Base-by-base conservation (phyloP, 164 flowering plant species). In the Vitis riparia region DNA sequence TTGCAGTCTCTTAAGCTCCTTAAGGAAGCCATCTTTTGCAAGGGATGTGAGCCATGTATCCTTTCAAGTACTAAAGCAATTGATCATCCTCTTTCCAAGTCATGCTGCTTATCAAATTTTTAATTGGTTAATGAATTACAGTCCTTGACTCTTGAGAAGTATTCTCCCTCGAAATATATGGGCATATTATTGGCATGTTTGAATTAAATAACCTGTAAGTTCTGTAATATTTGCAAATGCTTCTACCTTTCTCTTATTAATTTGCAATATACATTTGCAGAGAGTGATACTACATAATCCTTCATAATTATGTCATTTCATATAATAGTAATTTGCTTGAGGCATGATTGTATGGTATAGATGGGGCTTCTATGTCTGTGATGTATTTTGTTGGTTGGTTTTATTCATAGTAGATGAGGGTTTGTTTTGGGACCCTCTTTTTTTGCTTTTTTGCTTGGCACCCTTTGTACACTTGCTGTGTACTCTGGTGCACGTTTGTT, bases 181-280 rank as follows among this genome's bases (percentile, higher is more conserved):
- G 98, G 51, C 87, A 93, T 75, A 87, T 96, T 49, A 92, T 96
- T 76, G 99, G 99, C 85, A 93, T 96, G 97, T 93, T 96, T 83
- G 99, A 96, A 92, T 86, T 89, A 68, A 93, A 96, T 77, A 96
- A 96, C 82, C 99, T 96, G 99, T 96, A 85, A 91, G 98, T 83
- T 3, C 62, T 12, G 8, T 65, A 8, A 63, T 23, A 23, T 73
- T 59, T 19, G 10, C 51, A 51, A 27, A 48, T 6, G 49, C 30
- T 71, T 59, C 15, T 14, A 11, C 9, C 57, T 50, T 68, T n/a
- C 12, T 23, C n/a, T 12, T 49, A 23, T 14, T 48, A 9, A 10
- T 23, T 13, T 69, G 17, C 47, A 50, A 16, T 66, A n/a, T 37
- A 30, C 55, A 51, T 51, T 23, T 23, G 27, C 27, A 23, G 27